Base-by-base conservation (phyloP, 257 asterid genomes). In the Buddleja alternifolia region DNA sequence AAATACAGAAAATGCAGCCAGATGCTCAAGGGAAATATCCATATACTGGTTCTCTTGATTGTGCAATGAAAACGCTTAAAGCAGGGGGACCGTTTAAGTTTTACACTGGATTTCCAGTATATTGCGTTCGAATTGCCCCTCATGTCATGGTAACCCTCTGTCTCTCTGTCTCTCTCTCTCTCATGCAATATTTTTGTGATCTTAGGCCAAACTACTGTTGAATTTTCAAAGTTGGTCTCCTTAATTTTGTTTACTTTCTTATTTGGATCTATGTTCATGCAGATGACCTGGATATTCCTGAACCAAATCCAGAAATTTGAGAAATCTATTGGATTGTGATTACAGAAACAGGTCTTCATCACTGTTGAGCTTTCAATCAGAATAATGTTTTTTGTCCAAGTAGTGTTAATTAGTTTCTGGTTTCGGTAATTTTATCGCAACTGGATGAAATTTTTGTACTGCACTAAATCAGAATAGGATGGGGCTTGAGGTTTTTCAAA, bases 211-310 rank as follows among this genome's bases (percentile, higher is more conserved):
- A 2, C 25, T 10, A 11, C 24, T 46, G 6, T 11, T 16, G 2
- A 19, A 14, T 0, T 4, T n/a, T 40, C 1, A 56, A 36, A 17
- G 4, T 34, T 6, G 19, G n/a, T n/a, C n/a, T 24, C 41, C 24
- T 53, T 32, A 21, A 2, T 37, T 44, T 60, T 53, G 14, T 19
- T 66, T 10, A 32, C 39, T 19, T 42, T 21, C 19, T 46, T 65
- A 8, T 39, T 63, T 11, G 62, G 15, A 20, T 10, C 45, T 25
- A 56, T 55, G 44, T 40, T 42, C 10, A 12, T 70, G 83, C 96
- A 91, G 97, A 85, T 91, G 96, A 94, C 99, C 39, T 91, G 97
- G 97, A 94, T 94, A 66, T 91, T 82, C 92, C 85, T 94, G 61
- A 87, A 86, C 86, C 97, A 91, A 78, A 86, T 94, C 78, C 86